Evolutionary conservation across 164 flowering plant genomes (phyloP), one percentile per base, ranked within the genome.

Genomic region (Paratinospora sagittata): DNA sequence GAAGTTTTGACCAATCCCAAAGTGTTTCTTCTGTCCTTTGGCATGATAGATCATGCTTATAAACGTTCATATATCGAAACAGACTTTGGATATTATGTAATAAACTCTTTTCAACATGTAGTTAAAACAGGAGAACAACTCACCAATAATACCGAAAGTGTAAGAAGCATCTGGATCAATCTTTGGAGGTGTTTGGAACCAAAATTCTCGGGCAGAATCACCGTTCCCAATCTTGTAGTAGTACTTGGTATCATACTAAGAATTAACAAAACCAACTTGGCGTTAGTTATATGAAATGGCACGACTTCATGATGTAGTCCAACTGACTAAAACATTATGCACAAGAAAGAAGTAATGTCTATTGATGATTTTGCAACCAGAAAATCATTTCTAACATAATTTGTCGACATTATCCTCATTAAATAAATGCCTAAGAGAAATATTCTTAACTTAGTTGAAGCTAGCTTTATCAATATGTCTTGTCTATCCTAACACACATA

Each of bases 141-240:
- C 67, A 96, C 99, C 99, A 72, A 96, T 93, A 24, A 96, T 90
- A 64, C 98, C 99, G 80, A 96, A 96, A 55, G 75, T 91, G 81
- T 91, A 90, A 60, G 92, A 67, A 76, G 85, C 80, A 82, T 91
- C 91, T 52, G 97, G 91, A 76, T 70, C 81, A 78, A 93, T 75
- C 73, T 79, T 70, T 11, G 96, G 93, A 76, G 98, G 98, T 61
- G 99, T 90, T 67, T 83, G 84, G 81, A 96, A 96, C 93, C 89
- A 93, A 81, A 96, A 96, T 65, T 76, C 85, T 24, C 97, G 79
- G 58, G 88, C 75, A 76, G 95, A 86, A 55, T 84, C 87, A 67
- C 87, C 91, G 67, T 39, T 73, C 36, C 93, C 97, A 78, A 96
- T 86, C 80, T 91, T 86, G 83, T 96, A 96, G 78, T 85, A 86